These are phyloP conservation scores for Coemansia sp. DNA, from an alignment of 192 early-diverging fungal genomes.

Conservation along the genomic window DNA sequence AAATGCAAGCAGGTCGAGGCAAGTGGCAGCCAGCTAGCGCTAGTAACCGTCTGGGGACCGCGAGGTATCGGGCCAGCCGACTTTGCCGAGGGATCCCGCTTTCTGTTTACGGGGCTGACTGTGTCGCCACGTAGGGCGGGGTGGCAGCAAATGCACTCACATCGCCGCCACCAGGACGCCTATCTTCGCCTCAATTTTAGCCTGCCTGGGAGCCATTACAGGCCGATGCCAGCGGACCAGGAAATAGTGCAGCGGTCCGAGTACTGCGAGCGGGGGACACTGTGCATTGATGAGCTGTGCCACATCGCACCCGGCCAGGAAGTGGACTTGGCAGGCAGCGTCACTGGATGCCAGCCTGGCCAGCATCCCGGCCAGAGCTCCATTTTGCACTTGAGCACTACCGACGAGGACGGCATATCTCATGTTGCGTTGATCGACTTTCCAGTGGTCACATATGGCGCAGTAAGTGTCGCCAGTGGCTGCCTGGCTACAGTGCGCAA, in stretches of 20 bases:
- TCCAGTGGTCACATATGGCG: conserved; percentile 17
- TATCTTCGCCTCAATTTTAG: conserved; percentile 24
- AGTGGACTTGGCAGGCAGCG: conserved; percentile 32
- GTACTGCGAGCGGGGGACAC: conserved; percentile 19
- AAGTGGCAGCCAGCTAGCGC: background rate
- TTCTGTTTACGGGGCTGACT: conserved; percentile 22
- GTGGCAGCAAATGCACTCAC: background rate
- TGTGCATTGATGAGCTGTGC: conserved; percentile 36
- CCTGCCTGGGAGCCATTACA: conserved; percentile 6
- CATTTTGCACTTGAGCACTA: conserved; percentile 19
- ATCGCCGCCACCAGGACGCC: background rate
- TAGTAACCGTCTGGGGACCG: conserved; percentile 44
- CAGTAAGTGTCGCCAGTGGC: conserved; percentile 11
- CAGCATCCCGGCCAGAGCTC: conserved; percentile 9
- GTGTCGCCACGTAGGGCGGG: conserved; percentile 13
- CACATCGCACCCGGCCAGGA: conserved; percentile 18
- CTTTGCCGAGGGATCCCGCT: conserved; percentile 32
- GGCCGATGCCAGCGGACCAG: conserved; percentile 16
- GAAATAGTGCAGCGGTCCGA: conserved; percentile 17
- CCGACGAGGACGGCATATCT: conserved; percentile 8
- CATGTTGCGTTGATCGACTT: conserved; percentile 23
- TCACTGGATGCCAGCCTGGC: background rate
- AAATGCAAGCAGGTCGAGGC: conserved; percentile 3
- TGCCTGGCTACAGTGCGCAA: conserved; percentile 34
- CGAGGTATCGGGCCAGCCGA: conserved; percentile 21